These are phyloP conservation scores for Blastobotrys persicus DNA, from an alignment of 1,139 yeast species.

Conservation along the genomic window DNA sequence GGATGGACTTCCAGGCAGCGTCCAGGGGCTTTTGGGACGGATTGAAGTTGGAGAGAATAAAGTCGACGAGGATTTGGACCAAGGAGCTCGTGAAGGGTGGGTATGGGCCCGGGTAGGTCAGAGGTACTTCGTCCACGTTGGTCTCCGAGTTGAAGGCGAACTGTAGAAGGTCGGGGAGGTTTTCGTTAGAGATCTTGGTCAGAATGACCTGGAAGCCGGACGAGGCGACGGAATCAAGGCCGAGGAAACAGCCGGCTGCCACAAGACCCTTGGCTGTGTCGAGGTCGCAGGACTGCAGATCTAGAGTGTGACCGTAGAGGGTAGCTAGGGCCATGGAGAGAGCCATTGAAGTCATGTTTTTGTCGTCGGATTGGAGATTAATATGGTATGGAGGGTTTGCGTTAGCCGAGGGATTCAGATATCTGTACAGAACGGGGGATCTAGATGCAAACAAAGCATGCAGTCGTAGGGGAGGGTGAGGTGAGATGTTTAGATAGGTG, in stretches of 20 bases:
- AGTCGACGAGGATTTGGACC: conserved; percentile 28
- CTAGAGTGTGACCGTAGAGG: conserved; percentile 36
- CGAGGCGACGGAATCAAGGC: conserved; percentile 31
- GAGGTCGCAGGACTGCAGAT: conserved; percentile 26
- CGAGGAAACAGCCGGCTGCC: conserved; percentile 35
- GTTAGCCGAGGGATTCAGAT: conserved; percentile 26
- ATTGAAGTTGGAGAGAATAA: conserved; percentile 26
- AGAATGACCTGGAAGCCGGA: conserved; percentile 30
- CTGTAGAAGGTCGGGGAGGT: conserved; percentile 26
- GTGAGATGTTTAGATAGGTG: conserved; percentile 32
- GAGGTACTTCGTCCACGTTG: conserved; percentile 22
- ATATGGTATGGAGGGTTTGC: conserved; percentile 49
- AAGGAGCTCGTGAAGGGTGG: conserved; percentile 35
- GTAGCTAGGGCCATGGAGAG: conserved; percentile 37
- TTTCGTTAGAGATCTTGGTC: conserved; percentile 24
- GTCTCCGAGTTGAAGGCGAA: conserved; percentile 26
- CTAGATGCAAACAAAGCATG: conserved; percentile 38
- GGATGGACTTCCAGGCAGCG: conserved; percentile 21
- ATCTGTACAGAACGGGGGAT: conserved; percentile 35
- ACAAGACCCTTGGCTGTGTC: conserved; percentile 32
- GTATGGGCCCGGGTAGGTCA: conserved; percentile 34
- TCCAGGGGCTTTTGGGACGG: conserved; percentile 25
- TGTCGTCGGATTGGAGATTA: conserved; percentile 52
- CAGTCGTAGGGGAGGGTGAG: conserved; percentile 33
- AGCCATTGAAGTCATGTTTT: conserved; percentile 44